Percentiles rank a stretch among this genome's conserved stretches.
phyloP scores from a whole-genome alignment of 371 early-diverging fungal genomes.

The Syncephalastrum monosporum region DNA sequence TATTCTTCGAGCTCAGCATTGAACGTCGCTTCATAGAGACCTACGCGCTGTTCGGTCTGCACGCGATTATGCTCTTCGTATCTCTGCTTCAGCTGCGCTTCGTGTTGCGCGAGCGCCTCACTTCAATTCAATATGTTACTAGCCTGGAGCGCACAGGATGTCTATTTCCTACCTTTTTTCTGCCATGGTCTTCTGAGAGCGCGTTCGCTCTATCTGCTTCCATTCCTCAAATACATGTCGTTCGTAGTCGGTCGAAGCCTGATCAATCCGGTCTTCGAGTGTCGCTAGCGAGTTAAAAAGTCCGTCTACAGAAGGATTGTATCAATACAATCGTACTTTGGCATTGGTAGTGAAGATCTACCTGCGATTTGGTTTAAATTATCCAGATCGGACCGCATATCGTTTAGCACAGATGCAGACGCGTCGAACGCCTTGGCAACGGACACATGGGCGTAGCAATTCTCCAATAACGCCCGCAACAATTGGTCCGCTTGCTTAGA shows the following conservation, averaged over 20 bases:
- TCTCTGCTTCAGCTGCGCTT: conserved; percentile 20
- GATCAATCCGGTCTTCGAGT: conserved; percentile 26
- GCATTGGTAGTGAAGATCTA: neutral
- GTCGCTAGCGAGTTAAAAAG: conserved; percentile 13
- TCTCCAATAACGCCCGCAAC: conserved; percentile 8
- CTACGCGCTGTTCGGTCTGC: conserved; percentile 34
- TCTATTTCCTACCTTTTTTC: conserved; percentile 19
- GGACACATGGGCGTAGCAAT: conserved; percentile 14
- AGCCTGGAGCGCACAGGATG: conserved; percentile 1
- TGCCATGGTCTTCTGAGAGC: conserved; percentile 7
- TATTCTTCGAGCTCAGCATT: conserved; percentile 49
- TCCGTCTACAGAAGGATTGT: conserved; percentile 9
- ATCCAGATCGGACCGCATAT: conserved; percentile 12
- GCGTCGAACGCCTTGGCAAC: conserved; percentile 9
- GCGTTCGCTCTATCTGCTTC: conserved; percentile 24
- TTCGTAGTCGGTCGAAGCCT: conserved; percentile 21
- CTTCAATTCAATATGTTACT: conserved; percentile 1
- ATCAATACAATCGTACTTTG: neutral
- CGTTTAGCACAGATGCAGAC: neutral
- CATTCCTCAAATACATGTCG: conserved; percentile 33
- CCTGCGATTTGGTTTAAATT: conserved; percentile 7
- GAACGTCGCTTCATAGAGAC: conserved; percentile 44
- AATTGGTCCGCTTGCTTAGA: conserved; percentile 23
- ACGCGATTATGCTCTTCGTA: conserved; percentile 32
- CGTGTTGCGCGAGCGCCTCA: conserved; percentile 19